Base-by-base conservation (phyloP, 306 rosid species). In the Cicer bijugum region DNA sequence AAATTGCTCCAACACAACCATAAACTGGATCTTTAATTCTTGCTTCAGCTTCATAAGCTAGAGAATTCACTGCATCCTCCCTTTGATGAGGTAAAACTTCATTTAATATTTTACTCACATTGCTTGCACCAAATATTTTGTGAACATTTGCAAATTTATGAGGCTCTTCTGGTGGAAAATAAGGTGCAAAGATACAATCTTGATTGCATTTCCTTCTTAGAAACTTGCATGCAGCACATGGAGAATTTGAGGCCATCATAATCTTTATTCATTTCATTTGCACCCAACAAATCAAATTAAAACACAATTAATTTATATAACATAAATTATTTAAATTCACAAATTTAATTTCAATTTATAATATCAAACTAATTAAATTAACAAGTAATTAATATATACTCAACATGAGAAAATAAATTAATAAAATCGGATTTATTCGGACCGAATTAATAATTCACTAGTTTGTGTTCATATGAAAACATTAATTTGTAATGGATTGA, bases 171-270 rank as follows among this genome's bases (percentile, higher is more conserved):
- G 97, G 89, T 7, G 98, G 96, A 48, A 93, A 93, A 75, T 90
- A 93, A 6, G 97, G 92, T 0, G 96, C 96, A 28, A 91, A 93
- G 0, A 89, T 79, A 80, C 98, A 93, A 37, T 86, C 92, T 0
- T 91, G 89, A 81, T 83, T 81, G 85, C 98, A 93, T 77, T 91
- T 93, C 61, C 97, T 81, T 59, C 98, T 81, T 38, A 93, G 33
- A 74, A 93, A 91, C 75, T 93, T 93, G 88, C 98, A 93, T 11
- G 96, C 98, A 3, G 98, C 98, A 75, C 98, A 93, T 4, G 98
- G 98, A 47, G 96, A 84, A 69, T 86, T 89, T 33, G 97, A 90
- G 7, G 91, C 84, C 93, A 89, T 88, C 53, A 50, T 59, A 33
- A 12, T 6, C 14, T 57, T 17, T 3, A 8, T 53, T 53, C 12